Evolutionary conservation across 306 rosid genomes (phyloP).

Genomic region (Castanea mollissima): DNA sequence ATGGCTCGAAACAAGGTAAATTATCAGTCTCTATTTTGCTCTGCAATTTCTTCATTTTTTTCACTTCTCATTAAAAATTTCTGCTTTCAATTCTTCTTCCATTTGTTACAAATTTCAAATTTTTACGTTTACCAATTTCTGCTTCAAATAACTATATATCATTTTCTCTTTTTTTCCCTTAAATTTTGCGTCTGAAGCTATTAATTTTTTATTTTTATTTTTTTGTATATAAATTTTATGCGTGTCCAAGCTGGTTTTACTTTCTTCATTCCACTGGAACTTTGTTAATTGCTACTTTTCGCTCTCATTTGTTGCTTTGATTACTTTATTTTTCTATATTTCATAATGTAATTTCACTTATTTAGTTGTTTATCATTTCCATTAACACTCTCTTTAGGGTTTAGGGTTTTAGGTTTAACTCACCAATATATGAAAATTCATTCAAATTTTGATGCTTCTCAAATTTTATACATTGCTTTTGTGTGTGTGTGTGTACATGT

Average conservation of each 20-base stretch:
- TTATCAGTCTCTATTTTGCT: background rate
- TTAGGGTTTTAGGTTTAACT: constrained; percentile 24
- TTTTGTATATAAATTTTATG: background rate
- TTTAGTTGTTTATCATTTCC: background rate
- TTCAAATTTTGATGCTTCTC: background rate
- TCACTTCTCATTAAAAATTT: background rate
- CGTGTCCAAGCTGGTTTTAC: background rate
- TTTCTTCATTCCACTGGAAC: background rate
- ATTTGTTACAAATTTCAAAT: background rate
- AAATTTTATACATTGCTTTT: background rate
- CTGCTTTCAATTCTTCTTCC: background rate
- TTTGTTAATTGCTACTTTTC: background rate
- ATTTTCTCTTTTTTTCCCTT: background rate
- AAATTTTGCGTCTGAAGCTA: background rate
- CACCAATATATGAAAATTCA: background rate
- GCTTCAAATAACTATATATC: background rate
- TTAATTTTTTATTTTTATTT: background rate
- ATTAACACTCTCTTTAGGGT: background rate
- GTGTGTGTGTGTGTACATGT: background rate
- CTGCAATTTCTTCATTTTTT: background rate
- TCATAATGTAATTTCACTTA: background rate
- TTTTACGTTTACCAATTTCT: background rate
- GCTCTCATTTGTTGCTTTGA: background rate
- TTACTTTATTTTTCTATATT: background rate
- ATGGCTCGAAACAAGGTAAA: constrained; percentile 83